Percentiles rank a stretch among this genome's conserved stretches.
Conservation (phyloP, 148 eudicot genomes). For the Gaultheria prostrata region DNA sequence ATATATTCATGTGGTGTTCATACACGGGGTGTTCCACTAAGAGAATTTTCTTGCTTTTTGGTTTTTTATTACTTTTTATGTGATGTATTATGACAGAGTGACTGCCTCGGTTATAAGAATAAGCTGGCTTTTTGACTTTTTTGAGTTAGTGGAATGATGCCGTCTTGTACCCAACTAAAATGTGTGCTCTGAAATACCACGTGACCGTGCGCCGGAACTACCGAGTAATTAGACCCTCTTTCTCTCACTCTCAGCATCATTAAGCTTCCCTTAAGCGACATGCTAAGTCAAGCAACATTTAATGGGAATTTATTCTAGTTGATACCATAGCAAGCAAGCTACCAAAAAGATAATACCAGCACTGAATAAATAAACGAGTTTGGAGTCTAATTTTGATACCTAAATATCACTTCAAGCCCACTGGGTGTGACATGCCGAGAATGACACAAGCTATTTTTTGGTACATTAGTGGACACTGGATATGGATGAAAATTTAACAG, state of each 20-base stretch:
- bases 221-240: background rate
- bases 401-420: background rate
- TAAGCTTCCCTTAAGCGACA: conserved; percentile 7
- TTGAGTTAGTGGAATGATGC: no score
- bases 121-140: no score
- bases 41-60: no score
- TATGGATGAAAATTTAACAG: background rate
- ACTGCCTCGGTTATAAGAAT: no score
- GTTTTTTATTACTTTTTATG: no score
- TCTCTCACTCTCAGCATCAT: background rate
- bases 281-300: conserved; percentile 12
- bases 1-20: no score
- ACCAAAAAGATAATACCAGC: background rate
- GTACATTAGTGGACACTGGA: conserved; percentile 2
- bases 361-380: background rate
- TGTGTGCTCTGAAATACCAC: no score
- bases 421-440: background rate
- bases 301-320: conserved; percentile 8
- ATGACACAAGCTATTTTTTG: background rate
- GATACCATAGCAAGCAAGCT: background rate
- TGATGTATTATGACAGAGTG: no score
- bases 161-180: no score
- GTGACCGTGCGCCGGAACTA: no score
- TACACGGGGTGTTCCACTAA: no score
- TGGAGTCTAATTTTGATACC: background rate